A percentile compares a stretch with the other conserved stretches of the same genome.
phyloP scores from a whole-genome alignment of 176 grass and related monocot genomes.

The Melocanna baccifera region DNA sequence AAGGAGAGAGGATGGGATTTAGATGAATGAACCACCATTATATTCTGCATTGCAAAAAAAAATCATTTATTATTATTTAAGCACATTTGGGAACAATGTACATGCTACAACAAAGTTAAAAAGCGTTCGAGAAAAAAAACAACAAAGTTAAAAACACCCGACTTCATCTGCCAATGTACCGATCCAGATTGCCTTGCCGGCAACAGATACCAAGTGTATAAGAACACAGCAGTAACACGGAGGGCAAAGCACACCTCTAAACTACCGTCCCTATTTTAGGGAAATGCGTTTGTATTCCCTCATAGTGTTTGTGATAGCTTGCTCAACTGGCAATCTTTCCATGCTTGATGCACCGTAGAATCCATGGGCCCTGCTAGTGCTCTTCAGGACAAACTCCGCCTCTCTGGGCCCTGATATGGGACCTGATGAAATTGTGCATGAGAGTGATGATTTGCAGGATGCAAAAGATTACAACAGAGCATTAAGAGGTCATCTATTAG shows the following conservation, averaged over 20 bases:
- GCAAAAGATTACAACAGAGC: neutral
- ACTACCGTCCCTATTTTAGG: slow-evolving; percentile 40
- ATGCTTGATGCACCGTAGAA: slow-evolving; percentile 97
- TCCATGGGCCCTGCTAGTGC: slow-evolving; percentile 70
- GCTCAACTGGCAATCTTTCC: slow-evolving; percentile 85
- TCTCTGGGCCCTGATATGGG: slow-evolving; percentile 86
- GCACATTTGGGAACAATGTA: neutral
- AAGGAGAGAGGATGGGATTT: too few relatives aligned
- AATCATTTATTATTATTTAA: neutral
- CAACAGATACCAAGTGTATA: neutral
- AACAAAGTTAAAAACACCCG: neutral
- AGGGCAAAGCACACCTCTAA: neutral
- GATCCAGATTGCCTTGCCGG: neutral
- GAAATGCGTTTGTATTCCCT: slow-evolving; percentile 86
- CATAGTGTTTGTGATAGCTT: slow-evolving; percentile 82
- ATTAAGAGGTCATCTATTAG: neutral
- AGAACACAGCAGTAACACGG: neutral
- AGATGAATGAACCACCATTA: too few relatives aligned
- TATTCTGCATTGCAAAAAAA: neutral
- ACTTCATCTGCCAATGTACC: neutral
- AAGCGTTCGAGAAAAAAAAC: too few relatives aligned
- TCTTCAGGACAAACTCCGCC: slow-evolving; percentile 79
- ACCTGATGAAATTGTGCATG: slow-evolving; percentile 36
- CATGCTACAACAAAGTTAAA: too few relatives aligned
- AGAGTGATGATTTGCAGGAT: slow-evolving; percentile 1